Percentiles rank a stretch among this genome's conserved stretches.
phyloP scores from a whole-genome alignment of 2,329 filamentous ascomycete genomes.

The Ophiostoma sp. region DNA sequence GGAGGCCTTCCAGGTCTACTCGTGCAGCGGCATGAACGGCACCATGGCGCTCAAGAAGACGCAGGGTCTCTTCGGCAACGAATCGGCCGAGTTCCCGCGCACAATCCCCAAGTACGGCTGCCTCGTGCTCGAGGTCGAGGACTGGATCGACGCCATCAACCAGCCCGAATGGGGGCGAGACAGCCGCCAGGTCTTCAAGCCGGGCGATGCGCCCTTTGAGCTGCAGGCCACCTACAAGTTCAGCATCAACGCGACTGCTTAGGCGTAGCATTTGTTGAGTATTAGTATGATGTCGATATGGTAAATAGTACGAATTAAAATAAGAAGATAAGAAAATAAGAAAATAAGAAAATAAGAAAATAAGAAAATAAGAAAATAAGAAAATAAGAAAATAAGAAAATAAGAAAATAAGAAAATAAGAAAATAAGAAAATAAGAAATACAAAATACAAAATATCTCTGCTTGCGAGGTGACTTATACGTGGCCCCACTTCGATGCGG shows the following conservation, averaged over 20 bases:
- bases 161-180: constrained; percentile 77
- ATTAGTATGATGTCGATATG: not conserved
- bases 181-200: constrained; percentile 54
- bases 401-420: not conserved
- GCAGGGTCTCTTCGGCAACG: constrained; percentile 56
- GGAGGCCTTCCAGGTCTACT: constrained; percentile 82
- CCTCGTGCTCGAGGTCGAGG: constrained; percentile 84
- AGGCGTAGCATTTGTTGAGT: not conserved
- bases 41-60: constrained; percentile 62
- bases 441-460: not conserved
- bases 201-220: constrained; percentile 56
- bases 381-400: not conserved
- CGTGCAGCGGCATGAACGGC: constrained; percentile 72
- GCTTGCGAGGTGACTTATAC: not conserved
- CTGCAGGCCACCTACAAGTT: constrained; percentile 58
- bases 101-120: constrained; percentile 73
- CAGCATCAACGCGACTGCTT: constrained; percentile 40
- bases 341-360: not conserved
- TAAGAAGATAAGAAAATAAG: not conserved
- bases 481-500: not conserved
- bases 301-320: not conserved
- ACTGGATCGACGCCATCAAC: constrained; percentile 92
- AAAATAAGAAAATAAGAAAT: not conserved
- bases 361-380: not conserved
- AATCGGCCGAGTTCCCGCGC: constrained; percentile 45